Base-by-base conservation (phyloP, 805 yeast species). In the Starmerella tilneyi region DNA sequence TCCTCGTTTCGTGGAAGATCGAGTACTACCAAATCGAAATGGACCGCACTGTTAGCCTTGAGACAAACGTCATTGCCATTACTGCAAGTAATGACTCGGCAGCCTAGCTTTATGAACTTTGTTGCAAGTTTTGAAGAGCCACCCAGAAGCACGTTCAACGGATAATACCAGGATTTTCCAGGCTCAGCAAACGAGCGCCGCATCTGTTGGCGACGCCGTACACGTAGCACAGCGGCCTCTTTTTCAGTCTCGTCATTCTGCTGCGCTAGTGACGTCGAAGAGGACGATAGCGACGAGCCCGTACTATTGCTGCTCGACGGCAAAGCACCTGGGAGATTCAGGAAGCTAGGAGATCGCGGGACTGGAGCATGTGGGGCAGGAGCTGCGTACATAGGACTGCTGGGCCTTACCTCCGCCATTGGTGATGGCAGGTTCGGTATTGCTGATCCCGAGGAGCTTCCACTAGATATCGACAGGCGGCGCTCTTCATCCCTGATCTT, bases 21-120 rank as follows among this genome's bases (percentile, higher is more conserved):
- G 0, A 92, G 78, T 48, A 88, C 69, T 23, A 88, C 84, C 32
- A 86, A 53, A 63, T 88, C 96, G 66, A 85, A 89, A 58, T 77
- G 80, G 16, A 84, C 82, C 43, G 79, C 79, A 29, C 94, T 82
- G 0, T 32, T 51, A 1, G 94, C 81, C 21, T 44, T 32, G 22
- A 44, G 22, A 30, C 53, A 50, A 13, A 47, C 68, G 49, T 86
- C 96, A 49, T 85, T 89, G 1, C 94, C 95, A 47, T 78, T 78
- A 0, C 78, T 68, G 6, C 84, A 81, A 2, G 82, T 69, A 4
- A 84, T 82, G 8, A 85, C 94, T 11, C 79, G 76, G 64, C 94
- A 85, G 1, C 94, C 94, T 20, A 78, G 59, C 43, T 71, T 69
- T 48, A 76, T 84, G 47, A 89, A 66, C 50, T 79, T 70, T 47